Base-by-base conservation (phyloP, 148 eudicot genomes). In the Polygonum aviculare region DNA sequence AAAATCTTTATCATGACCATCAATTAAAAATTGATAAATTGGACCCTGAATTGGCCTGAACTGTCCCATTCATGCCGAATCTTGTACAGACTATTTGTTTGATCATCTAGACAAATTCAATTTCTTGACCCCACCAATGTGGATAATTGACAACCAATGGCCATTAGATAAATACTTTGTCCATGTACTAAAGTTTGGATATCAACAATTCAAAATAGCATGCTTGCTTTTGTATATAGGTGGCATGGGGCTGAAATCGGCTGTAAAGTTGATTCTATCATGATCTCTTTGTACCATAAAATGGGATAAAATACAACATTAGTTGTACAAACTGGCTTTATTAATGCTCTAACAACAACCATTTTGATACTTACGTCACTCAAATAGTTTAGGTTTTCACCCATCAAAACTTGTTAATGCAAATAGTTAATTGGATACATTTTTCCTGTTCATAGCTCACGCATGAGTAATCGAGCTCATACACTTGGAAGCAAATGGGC, bases 241-340 rank as follows among this genome's bases (percentile, higher is more conserved):
- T 67, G 72, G 72, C 72, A 67, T 67, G 21, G 16, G 44, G 19
- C 45, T 67, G 2, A 67, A 16, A 67, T 67, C 72, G 7, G 44
- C 41, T 67, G 72, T 67, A 67, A 67, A 67, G 72, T 67, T 67
- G 72, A 67, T 38, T 67, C 19, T 36, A 1, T 67, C 72, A 12
- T 67, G 10, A 35, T 67, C 15, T 67, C 10, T 31, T 67, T 36
- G 36, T 36, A 35, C 21, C 15, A 67, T 36, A 36, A 65, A 26
- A 14, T 26, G 12, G 11, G 31, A 57, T 57, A 57, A 22, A 12
- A n/a, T 21, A 21, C 14, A 57, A n/a, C 7, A 57, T 57, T 19
- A 44, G 57, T 51, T 14, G 57, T 51, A n/a, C 57, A 14, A 51
- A 51, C 15, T 51, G 5, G 19, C 18, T 51, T 51, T n/a, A 51